A percentile compares a stretch with the other conserved stretches of the same genome.
Evolutionary conservation across 805 yeast species (phyloP).

Genomic region (Hanseniaspora clermontiae): DNA sequence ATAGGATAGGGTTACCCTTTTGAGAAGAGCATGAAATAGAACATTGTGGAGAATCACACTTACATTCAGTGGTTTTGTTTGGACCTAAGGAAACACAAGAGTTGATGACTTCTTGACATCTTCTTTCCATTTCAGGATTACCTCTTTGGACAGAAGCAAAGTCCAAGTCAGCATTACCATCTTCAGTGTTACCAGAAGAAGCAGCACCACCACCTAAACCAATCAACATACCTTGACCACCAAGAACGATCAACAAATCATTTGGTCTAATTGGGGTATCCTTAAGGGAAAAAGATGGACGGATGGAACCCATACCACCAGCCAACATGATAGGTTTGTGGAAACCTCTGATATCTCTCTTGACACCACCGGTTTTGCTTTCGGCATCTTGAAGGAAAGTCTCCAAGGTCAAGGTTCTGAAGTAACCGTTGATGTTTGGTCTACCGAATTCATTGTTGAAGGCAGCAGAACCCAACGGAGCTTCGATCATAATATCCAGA

Average conservation of each 20-base stretch:
- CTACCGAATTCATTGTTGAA: constrained; percentile 98
- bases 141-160: constrained; percentile 99
- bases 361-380: constrained; percentile 32
- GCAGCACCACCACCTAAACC: constrained; percentile 99
- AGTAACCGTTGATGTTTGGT: constrained; percentile 93
- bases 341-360: constrained; percentile 71
- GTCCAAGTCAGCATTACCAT: constrained; percentile 89
- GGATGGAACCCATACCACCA: constrained; percentile 95
- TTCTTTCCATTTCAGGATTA: constrained; percentile 97
- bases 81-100: constrained; percentile 76
- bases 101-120: constrained; percentile 96
- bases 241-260: constrained; percentile 78
- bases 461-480: constrained; percentile 95
- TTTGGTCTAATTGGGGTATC: constrained; percentile 84
- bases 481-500: constrained; percentile 89
- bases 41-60: background rate
- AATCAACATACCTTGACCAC: constrained; percentile 95
- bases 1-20: constrained; percentile 61
- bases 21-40: background rate
- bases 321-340: constrained; percentile 99
- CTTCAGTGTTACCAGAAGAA: constrained; percentile 90
- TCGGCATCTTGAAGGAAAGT: constrained; percentile 54
- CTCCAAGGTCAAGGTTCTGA: constrained; percentile 66
- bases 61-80: constrained; percentile 16
- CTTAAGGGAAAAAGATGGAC: constrained; percentile 86